Base-by-base conservation (phyloP, 352 stramenopile genomes). In the Globisporangium nunn region DNA sequence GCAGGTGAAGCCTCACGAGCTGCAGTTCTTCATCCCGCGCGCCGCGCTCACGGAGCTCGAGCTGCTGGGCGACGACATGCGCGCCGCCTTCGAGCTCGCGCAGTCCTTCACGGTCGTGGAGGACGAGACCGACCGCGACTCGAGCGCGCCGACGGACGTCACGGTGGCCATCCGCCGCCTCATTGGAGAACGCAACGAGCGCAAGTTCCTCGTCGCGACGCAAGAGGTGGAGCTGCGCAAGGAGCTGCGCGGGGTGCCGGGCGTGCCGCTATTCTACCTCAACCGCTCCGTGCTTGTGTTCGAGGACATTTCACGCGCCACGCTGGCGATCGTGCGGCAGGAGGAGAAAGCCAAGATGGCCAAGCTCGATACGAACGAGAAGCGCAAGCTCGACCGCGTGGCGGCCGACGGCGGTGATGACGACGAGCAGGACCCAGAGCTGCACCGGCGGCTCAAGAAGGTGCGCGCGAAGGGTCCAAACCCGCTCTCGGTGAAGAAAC, bases 281-380 rank as follows among this genome's bases (percentile, higher is more conserved):
- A 94, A 94, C 65, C 82, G 85, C 33, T 92, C 85, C 4, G 82
- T 93, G 66, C 70, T 94, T 17, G 85, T 94, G 58, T 94, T 94
- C 56, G 85, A 94, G 59, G 80, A 92, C 55, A 88, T 93, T 41
- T 91, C 78, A 37, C 63, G 70, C 10, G 78, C 82, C 3, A 94
- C 85, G 52, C 62, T 94, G 28, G 72, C 77, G 29, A 92, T 94
- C 63, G 81, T 90, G 40, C 81, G 84, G 4, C 73, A 91, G 54
- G 74, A 92, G 35, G 84, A 94, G 52, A 87, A 87, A 49, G 62
- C 62, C 46, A 89, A 88, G 54, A 71, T 76, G 65, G 61, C 74
- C 53, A 86, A 82, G 59, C 67, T 94, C 7, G 72, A 91, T 44
- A 67, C 72, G 48, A 80, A 83, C 57, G 84, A 92, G 61, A 91